A percentile compares a stretch with the other conserved stretches of the same genome.
Evolutionary conservation across 2,329 filamentous ascomycete species (phyloP).

Genomic region (Blastomyces percursus): DNA sequence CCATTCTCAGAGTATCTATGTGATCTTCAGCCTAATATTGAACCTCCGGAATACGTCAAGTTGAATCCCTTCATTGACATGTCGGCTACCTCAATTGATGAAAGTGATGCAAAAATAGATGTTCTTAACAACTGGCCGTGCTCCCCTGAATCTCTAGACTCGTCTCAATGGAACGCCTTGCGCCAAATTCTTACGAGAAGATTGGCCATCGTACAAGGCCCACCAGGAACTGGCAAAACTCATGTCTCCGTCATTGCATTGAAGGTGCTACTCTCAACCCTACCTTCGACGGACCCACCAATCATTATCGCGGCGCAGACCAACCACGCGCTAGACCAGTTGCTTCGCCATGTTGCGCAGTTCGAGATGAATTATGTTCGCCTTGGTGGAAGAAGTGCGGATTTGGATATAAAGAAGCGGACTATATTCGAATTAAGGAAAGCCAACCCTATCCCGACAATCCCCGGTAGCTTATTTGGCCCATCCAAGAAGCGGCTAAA

Average conservation of each 20-base stretch:
- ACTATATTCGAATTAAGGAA: conserved; percentile 54
- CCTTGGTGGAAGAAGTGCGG: conserved; percentile 59
- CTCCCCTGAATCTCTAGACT: conserved; percentile 46
- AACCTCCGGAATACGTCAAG: conserved; percentile 44
- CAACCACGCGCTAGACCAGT: conserved; percentile 80
- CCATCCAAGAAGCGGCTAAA: conserved; percentile 35
- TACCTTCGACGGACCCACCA: conserved; percentile 47
- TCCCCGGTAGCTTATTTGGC: conserved; percentile 33
- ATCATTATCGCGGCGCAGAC: conserved; percentile 78
- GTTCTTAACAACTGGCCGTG: conserved; percentile 47
- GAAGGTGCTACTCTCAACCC: conserved; percentile 52
- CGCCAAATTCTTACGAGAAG: conserved; percentile 58
- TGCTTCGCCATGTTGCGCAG: conserved; percentile 53
- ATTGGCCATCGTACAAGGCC: conserved; percentile 70
- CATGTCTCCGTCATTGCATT: conserved; percentile 66
- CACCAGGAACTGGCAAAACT: conserved; percentile 71
- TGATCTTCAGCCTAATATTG: conserved; percentile 28
- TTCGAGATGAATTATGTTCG: conserved; percentile 55
- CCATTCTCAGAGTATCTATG: conserved; percentile 37
- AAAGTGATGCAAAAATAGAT: conserved; percentile 39
- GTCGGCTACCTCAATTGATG: conserved; percentile 30
- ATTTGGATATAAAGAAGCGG: conserved; percentile 52
- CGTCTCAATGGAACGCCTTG: conserved; percentile 59
- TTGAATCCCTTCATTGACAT: conserved; percentile 43
- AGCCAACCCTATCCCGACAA: conserved; percentile 20